Percentiles rank a stretch among this genome's conserved stretches.
Conservation (phyloP, 805 yeast species). For the Cyberlindnera suaveolens region DNA sequence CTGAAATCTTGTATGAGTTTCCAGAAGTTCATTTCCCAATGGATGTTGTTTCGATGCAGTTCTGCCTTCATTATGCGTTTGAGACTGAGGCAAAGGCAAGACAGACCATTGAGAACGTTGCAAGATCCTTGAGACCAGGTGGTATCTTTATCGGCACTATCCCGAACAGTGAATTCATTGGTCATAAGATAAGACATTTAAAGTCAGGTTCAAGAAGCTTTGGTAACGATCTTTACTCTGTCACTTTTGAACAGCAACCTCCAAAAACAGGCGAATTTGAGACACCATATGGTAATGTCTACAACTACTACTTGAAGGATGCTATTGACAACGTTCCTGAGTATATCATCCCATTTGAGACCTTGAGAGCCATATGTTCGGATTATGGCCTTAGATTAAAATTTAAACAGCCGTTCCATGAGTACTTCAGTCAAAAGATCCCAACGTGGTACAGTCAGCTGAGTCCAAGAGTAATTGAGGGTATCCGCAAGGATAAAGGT, state of each 20-base stretch:
- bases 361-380: conserved; percentile 74
- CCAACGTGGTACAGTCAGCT: conserved; percentile 56
- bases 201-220: conserved; percentile 52
- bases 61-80: conserved; percentile 92
- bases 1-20: conserved; percentile 60
- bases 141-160: conserved; percentile 92
- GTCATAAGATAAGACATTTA: conserved; percentile 53
- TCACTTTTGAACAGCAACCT: conserved; percentile 71
- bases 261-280: conserved; percentile 71
- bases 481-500: conserved; percentile 62
- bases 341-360: conserved; percentile 91
- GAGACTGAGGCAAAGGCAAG: conserved; percentile 78
- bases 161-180: conserved; percentile 83
- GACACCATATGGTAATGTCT: conserved; percentile 77
- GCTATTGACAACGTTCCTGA: conserved; percentile 97
- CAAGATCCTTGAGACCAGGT: conserved; percentile 69
- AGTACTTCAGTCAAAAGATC: conserved; percentile 74
- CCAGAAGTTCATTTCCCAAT: conserved; percentile 70
- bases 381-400: conserved; percentile 72
- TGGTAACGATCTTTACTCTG: conserved; percentile 83
- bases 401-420: conserved; percentile 70
- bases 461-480: conserved; percentile 57
- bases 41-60: conserved; percentile 85
- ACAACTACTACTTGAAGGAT: conserved; percentile 76
- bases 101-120: conserved; percentile 64